Base-by-base conservation (phyloP, 2,329 filamentous ascomycete genomes). In the Scytalidium sp. region DNA sequence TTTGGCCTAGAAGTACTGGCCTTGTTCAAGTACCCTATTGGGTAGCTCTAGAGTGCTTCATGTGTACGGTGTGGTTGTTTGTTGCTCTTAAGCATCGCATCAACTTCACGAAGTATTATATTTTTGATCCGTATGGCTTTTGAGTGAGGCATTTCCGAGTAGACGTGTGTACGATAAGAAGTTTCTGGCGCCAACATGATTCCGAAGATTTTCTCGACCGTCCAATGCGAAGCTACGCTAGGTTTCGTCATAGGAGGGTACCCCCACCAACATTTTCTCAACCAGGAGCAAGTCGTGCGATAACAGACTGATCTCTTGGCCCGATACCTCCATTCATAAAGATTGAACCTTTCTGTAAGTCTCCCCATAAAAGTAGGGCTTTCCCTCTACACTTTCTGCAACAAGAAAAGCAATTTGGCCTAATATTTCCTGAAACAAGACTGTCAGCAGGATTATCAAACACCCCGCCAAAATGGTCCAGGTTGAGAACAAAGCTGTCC, bases 401-500 rank as follows among this genome's bases (percentile, higher is more conserved):
- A 27, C 32, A 36, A 5, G 4, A n/a, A 36, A n/a, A n/a, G 7
- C 13, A 4, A 7, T 36, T 36, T 46, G 44, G 25, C 27, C 32
- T 19, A 20, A 32, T 21, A 7, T 44, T 48, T 46, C 45, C 48
- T 53, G 41, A 54, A 27, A 20, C 29, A 25, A 48, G 46, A 15
- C 32, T 36, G 32, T 36, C 32, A 36, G 32, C 55, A 48, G 50
- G 45, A 50, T 44, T 46, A 52, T 53, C 53, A 47, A 54, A 55
- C 40, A 41, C 25, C 52, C 59, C 52, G 56, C 60, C 70, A 76
- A 66, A 58, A 87, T 88, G 84, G 77, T 76, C 56, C 74, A 83
- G 64, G 81, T 85, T 66, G 79, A 87, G 65, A 82, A 88, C 55
- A 88, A 87, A 70, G 78, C 80, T 56, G 84, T 83, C 56, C 75